Evolutionary conservation across 805 yeast species (phyloP).

Genomic region (Metschnikowia lochheadii): DNA sequence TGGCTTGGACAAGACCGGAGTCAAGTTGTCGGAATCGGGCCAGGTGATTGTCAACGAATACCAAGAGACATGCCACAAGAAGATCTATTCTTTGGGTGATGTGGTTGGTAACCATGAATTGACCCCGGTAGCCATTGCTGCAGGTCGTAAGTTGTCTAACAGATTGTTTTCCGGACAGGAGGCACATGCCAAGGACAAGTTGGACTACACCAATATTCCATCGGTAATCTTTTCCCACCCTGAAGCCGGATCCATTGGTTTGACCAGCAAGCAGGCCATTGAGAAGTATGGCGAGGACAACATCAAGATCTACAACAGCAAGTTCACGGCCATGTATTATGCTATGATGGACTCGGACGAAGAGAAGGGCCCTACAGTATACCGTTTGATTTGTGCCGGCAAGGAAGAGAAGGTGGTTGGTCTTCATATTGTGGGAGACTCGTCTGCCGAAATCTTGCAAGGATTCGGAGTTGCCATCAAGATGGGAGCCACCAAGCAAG

Average conservation of each 20-base stretch:
- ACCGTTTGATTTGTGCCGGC: constrained; percentile 77
- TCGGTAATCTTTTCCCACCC: constrained; percentile 98
- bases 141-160: constrained; percentile 91
- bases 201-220: constrained; percentile 84
- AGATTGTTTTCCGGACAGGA: constrained; percentile 81
- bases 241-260: constrained; percentile 92
- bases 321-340: constrained; percentile 88
- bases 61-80: constrained; percentile 71
- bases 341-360: constrained; percentile 66
- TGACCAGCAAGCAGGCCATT: constrained; percentile 74
- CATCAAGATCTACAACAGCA: constrained; percentile 76
- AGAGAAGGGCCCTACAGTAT: constrained; percentile 79
- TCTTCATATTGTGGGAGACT: constrained; percentile 87
- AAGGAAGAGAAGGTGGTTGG: constrained; percentile 92
- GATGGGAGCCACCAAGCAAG: constrained; percentile 98
- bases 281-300: constrained; percentile 75
- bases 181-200: constrained; percentile 64
- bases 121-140: constrained; percentile 98
- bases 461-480: constrained; percentile 98
- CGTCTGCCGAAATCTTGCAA: constrained; percentile 88
- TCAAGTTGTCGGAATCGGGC: constrained; percentile 54
- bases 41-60: constrained; percentile 80
- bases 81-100: constrained; percentile 87
- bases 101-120: constrained; percentile 89
- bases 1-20: constrained; percentile 73